Percentiles rank a stretch among this genome's conserved stretches.
These are phyloP conservation scores for Hypoxylon sp. DNA, from an alignment of 2,329 filamentous ascomycete species.

Conservation along the genomic window DNA sequence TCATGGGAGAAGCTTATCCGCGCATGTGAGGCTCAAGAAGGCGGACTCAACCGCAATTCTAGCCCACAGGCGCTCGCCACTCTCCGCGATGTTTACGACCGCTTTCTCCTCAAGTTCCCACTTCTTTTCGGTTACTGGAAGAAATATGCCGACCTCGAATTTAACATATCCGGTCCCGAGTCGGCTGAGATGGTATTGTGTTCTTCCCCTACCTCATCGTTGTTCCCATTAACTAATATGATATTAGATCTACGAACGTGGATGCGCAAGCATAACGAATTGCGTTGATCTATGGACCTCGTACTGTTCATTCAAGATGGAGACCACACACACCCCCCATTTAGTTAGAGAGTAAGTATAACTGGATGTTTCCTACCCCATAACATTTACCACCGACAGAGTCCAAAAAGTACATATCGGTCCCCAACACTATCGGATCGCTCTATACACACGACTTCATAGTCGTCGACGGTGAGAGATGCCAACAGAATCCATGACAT, in stretches of 20 bases:
- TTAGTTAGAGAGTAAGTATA: conserved; percentile 99
- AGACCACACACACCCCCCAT: conserved; percentile 94
- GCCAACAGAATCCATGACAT: conserved; percentile 70
- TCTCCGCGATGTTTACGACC: conserved; percentile 89
- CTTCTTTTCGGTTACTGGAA: conserved; percentile 99
- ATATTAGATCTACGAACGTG: conserved; percentile 89
- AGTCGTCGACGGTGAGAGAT: conserved; percentile 77
- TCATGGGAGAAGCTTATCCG: conserved; percentile 93
- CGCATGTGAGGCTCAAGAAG: conserved; percentile 86
- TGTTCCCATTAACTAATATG: conserved; percentile 47
- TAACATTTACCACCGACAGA: conserved; percentile 67
- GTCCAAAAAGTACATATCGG: conserved; percentile 52
- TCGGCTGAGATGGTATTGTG: conserved; percentile 88
- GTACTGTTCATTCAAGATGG: conserved; percentile 97
- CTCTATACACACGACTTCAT: conserved; percentile 56
- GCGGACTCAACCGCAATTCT: conserved; percentile 95
- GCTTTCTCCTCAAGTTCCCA: conserved; percentile 94
- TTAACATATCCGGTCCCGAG: conserved; percentile 96
- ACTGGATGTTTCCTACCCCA: conserved; percentile 76
- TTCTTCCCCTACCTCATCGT: not conserved
- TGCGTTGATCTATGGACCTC: conserved; percentile 98
- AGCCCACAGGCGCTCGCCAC: conserved; percentile 92
- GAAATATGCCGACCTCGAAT: conserved; percentile 98
- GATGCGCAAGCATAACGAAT: conserved; percentile 90
- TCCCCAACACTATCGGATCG: conserved; percentile 50